Percentiles rank a stretch among this genome's conserved stretches.
phyloP scores from a whole-genome alignment of 2,329 filamentous ascomycete genomes.

The Sphaerulina populicola region DNA sequence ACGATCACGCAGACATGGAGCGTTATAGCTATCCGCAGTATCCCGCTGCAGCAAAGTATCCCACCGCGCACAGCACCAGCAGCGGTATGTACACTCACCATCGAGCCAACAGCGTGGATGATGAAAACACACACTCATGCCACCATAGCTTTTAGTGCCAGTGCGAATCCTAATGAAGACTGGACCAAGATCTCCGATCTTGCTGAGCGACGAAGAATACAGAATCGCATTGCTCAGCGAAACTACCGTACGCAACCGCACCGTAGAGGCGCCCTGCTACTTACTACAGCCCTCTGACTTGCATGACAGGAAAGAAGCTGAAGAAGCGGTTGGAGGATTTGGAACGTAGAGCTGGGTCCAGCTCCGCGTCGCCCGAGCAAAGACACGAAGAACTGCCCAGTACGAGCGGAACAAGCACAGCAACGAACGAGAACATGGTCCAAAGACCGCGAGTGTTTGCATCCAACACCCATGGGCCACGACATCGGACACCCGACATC shows the following conservation, averaged over 20 bases:
- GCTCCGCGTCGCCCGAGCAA: slow-evolving; percentile 52
- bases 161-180: slow-evolving; percentile 91
- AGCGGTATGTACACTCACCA: slow-evolving; percentile 46
- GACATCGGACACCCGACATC: slow-evolving; percentile 24
- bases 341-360: slow-evolving; percentile 64
- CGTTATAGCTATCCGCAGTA: slow-evolving; percentile 39
- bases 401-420: slow-evolving; percentile 7
- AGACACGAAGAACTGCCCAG: slow-evolving; percentile 47
- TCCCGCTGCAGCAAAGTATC: slow-evolving; percentile 44
- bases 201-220: slow-evolving; percentile 84
- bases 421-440: neutral
- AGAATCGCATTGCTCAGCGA: slow-evolving; percentile 94
- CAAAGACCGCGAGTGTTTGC: slow-evolving; percentile 23
- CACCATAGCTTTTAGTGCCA: slow-evolving; percentile 64
- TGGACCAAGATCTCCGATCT: slow-evolving; percentile 99
- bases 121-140: neutral
- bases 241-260: slow-evolving; percentile 64
- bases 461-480: slow-evolving; percentile 16
- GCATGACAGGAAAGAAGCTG: slow-evolving; percentile 68
- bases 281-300: slow-evolving; percentile 18
- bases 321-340: slow-evolving; percentile 82
- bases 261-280: neutral
- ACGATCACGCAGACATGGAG: slow-evolving; percentile 35
- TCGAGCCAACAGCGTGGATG: neutral
- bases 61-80: slow-evolving; percentile 68